Evolutionary conservation across 257 asterid species (phyloP).

Genomic region (Solanum paucissectum): DNA sequence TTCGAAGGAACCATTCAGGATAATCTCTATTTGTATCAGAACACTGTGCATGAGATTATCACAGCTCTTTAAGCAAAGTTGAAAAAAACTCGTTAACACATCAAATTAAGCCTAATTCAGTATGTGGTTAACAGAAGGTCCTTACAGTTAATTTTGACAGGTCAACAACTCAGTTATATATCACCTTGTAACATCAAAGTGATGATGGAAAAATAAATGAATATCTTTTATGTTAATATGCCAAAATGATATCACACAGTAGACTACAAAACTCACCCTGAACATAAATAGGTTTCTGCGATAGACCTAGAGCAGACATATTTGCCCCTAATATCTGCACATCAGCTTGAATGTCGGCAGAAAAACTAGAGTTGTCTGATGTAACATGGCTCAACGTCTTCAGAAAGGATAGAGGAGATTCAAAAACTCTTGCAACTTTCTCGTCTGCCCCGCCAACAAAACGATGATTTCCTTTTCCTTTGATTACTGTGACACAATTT

Average conservation of each 20-base stretch:
- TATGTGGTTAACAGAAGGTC: not conserved
- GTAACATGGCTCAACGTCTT: slow-evolving; percentile 67
- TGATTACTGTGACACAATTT: slow-evolving; percentile 63
- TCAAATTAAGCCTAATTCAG: not conserved
- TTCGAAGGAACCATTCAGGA: not conserved
- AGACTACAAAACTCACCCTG: slow-evolving; percentile 42
- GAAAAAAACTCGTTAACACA: not conserved
- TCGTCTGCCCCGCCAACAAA: slow-evolving; percentile 93
- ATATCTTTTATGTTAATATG: not conserved
- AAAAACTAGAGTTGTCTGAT: slow-evolving; percentile 17
- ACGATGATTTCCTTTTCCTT: slow-evolving; percentile 84
- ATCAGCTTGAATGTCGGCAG: slow-evolving; percentile 49
- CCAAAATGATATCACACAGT: not conserved
- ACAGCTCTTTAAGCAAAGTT: not conserved
- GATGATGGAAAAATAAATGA: not conserved
- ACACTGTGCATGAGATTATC: not conserved
- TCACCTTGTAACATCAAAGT: not conserved
- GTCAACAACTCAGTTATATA: not conserved
- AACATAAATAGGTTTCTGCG: slow-evolving; percentile 90
- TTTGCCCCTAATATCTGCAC: slow-evolving; percentile 92
- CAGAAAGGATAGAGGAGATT: slow-evolving; percentile 83
- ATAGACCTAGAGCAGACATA: slow-evolving; percentile 94
- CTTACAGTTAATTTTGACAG: not conserved
- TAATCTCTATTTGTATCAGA: not conserved
- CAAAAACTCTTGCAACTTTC: slow-evolving; percentile 93